phyloP scores from a whole-genome alignment of 495 filamentous ascomycete species.

The Podospora bellae-mahoneyi region DNA sequence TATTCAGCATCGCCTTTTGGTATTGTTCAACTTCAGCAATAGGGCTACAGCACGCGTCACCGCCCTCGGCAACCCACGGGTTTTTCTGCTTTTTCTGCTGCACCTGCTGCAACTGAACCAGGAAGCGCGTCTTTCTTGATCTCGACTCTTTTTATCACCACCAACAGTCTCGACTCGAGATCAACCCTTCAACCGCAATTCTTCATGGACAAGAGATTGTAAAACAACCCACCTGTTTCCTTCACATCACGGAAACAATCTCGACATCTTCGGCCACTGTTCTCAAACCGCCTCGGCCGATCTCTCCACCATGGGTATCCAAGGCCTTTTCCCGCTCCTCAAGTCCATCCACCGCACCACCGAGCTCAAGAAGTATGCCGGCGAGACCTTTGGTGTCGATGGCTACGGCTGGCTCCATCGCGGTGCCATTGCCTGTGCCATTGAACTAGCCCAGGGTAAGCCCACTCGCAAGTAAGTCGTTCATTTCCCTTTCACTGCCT shows the following conservation, averaged over 20 bases:
- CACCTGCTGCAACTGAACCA: background rate
- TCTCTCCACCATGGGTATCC: background rate
- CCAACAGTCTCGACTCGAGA: background rate
- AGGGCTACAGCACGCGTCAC: slow-evolving; percentile 12
- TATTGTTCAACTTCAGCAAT: background rate
- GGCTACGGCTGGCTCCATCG: slow-evolving; percentile 98
- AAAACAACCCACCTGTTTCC: background rate
- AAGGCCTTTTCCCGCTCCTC: slow-evolving; percentile 71
- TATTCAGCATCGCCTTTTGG: slow-evolving; percentile 6
- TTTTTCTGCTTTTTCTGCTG: slow-evolving; percentile 7
- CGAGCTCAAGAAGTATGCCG: slow-evolving; percentile 80
- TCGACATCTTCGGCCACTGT: background rate
- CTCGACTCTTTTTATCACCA: background rate
- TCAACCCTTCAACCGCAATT: background rate
- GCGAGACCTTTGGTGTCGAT: slow-evolving; percentile 88
- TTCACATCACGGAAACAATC: background rate
- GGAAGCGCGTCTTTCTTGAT: background rate
- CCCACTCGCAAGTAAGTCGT: slow-evolving; percentile 74
- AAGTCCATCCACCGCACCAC: slow-evolving; percentile 93
- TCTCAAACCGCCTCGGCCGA: background rate
- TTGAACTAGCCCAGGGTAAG: slow-evolving; percentile 84
- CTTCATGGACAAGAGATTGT: background rate
- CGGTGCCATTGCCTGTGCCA: slow-evolving; percentile 83
- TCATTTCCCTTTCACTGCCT: background rate
- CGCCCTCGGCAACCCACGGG: slow-evolving; percentile 9